These are phyloP conservation scores for Apophysomyces ossiformis DNA, from an alignment of 371 early-diverging fungal species.

Conservation along the genomic window DNA sequence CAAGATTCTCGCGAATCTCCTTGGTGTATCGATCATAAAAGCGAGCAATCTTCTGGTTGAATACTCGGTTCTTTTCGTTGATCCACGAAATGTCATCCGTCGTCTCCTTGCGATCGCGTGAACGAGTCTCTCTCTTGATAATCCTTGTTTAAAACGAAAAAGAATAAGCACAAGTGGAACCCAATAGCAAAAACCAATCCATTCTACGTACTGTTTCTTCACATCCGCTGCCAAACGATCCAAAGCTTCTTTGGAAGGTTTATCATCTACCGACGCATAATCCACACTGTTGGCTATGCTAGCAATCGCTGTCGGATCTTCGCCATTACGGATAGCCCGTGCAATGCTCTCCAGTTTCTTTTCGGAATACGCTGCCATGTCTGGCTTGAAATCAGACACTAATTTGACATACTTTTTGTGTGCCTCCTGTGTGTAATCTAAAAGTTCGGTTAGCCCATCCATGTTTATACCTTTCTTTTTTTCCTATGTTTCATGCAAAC, in stretches of 20 bases:
- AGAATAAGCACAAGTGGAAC: constrained; percentile 2
- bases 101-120: constrained; percentile 72
- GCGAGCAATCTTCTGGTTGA: constrained; percentile 93
- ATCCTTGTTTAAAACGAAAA: constrained; percentile 44
- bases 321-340: constrained; percentile 42
- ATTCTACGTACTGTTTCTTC: constrained; percentile 71
- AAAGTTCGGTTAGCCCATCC: too few relatives aligned
- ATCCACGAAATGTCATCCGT: constrained; percentile 94
- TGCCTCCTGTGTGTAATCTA: constrained; percentile 85
- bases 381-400: constrained; percentile 82
- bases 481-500: background rate
- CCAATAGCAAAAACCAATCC: constrained; percentile 4
- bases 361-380: constrained; percentile 75
- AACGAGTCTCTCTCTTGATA: constrained; percentile 70
- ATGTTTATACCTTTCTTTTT: background rate
- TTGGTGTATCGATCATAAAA: constrained; percentile 93
- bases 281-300: constrained; percentile 73
- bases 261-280: constrained; percentile 65
- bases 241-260: constrained; percentile 70
- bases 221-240: constrained; percentile 77
- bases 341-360: constrained; percentile 59
- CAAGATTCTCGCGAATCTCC: constrained; percentile 89
- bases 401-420: constrained; percentile 85
- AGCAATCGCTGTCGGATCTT: constrained; percentile 59
- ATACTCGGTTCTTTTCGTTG: constrained; percentile 93